phyloP scores from a whole-genome alignment of 2,329 filamentous ascomycete genomes.

The Epichloe amarillans region DNA sequence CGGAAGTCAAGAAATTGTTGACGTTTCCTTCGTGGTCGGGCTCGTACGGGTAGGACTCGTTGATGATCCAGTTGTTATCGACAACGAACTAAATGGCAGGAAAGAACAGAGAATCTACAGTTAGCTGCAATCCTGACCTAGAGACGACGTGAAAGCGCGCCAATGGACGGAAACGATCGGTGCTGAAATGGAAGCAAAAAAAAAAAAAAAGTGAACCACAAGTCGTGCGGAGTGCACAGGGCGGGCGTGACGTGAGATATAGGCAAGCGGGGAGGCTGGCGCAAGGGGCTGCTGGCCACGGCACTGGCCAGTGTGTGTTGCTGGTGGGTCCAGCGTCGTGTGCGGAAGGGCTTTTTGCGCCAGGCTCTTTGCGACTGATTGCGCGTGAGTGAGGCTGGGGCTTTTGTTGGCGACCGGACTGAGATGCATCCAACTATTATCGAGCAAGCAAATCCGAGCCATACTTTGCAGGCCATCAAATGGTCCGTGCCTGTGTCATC shows the following conservation, averaged over 20 bases:
- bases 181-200: not conserved
- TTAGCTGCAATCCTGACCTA: slow-evolving; percentile 7
- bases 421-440: not conserved
- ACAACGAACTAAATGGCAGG: slow-evolving; percentile 67
- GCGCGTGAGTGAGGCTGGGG: not conserved
- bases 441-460: not conserved
- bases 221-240: slow-evolving; percentile 7
- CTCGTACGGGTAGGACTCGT: slow-evolving; percentile 69
- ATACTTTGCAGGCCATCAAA: not conserved
- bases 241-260: slow-evolving; percentile 12
- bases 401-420: not conserved
- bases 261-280: slow-evolving; percentile 12
- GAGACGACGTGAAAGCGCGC: slow-evolving; percentile 4
- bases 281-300: slow-evolving; percentile 2
- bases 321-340: slow-evolving; percentile 4
- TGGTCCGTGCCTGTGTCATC: not conserved
- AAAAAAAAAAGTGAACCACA: slow-evolving; percentile 8
- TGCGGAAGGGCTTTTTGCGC: slow-evolving; percentile 2
- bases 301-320: slow-evolving; percentile 1
- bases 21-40: slow-evolving; percentile 71
- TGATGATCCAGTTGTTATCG: slow-evolving; percentile 79
- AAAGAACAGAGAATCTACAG: slow-evolving; percentile 6
- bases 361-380: slow-evolving; percentile 1
- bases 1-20: slow-evolving; percentile 79
- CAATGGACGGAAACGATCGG: slow-evolving; percentile 1